Conservation (phyloP, 2,329 filamentous ascomycete species). For the Lithohypha guttulata region DNA sequence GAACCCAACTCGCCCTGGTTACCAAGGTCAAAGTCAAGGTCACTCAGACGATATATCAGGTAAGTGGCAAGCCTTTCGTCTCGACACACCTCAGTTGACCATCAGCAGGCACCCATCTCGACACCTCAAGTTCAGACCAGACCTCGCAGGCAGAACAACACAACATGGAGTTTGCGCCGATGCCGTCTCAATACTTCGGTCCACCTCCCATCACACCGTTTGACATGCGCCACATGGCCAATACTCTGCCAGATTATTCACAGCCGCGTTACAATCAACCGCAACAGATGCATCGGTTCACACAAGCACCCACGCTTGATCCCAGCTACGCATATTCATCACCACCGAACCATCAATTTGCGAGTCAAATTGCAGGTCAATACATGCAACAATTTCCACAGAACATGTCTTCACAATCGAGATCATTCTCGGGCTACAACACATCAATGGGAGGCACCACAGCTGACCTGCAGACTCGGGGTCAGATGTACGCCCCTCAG, state of each 20-base stretch:
- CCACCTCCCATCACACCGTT: conserved; percentile 13
- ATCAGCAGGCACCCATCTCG: conserved; percentile 48
- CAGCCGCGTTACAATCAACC: conserved; percentile 5
- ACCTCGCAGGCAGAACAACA: conserved; percentile 44
- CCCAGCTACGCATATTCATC: conserved; percentile 1
- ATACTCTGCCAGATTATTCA: conserved; percentile 20
- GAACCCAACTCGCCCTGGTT: conserved; percentile 10
- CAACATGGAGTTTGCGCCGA: conserved; percentile 16
- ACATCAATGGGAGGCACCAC: not conserved
- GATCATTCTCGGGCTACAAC: conserved; percentile 1
- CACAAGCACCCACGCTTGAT: conserved; percentile 1
- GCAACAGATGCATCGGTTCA: conserved; percentile 1
- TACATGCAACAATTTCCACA: conserved; percentile 20
- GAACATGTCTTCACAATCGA: not conserved
- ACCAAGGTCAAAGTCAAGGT: conserved; percentile 4
- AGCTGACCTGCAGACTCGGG: not conserved
- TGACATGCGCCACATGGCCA: conserved; percentile 23
- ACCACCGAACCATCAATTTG: conserved; percentile 17
- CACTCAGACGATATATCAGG: conserved; percentile 3
- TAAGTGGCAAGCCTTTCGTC: conserved; percentile 9
- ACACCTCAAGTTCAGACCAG: conserved; percentile 45
- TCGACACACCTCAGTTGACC: too few species aligned
- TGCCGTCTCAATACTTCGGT: conserved; percentile 17
- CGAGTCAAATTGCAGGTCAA: conserved; percentile 20
- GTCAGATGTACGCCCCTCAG: not conserved